Evolutionary conservation across 768 basidiomycete genomes (phyloP).

Genomic region (Boletus rubropictus): DNA sequence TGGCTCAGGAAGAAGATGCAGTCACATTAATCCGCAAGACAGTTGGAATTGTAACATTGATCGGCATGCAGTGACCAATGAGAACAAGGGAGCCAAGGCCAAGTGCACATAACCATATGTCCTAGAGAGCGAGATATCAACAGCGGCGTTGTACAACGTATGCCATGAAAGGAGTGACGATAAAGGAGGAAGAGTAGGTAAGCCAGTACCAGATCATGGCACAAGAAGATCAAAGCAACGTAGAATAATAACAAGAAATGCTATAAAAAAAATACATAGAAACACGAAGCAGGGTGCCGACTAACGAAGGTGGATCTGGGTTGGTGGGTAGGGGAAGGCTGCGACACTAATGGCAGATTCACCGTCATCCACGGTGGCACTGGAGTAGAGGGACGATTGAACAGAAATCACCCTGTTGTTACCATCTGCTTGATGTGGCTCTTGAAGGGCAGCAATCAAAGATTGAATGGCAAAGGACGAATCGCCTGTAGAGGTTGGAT

Average conservation of each 20-base stretch:
- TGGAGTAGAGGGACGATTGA: conserved; percentile 44
- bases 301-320: conserved; percentile 10
- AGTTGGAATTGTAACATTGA: background rate
- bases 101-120: conserved; percentile 10
- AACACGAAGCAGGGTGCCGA: conserved; percentile 3
- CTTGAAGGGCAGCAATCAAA: conserved; percentile 63
- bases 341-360: conserved; percentile 25
- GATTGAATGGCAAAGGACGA: conserved; percentile 45
- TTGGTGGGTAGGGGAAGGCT: conserved; percentile 30
- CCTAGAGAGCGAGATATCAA: background rate
- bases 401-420: conserved; percentile 51
- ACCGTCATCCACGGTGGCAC: conserved; percentile 18
- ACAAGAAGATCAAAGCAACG: conserved; percentile 6
- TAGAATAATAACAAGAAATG: conserved; percentile 6
- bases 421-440: conserved; percentile 41
- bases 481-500: conserved; percentile 24
- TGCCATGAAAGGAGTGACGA: conserved; percentile 15
- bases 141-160: background rate
- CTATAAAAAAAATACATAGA: conserved; percentile 10
- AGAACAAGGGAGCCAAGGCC: background rate
- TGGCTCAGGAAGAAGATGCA: background rate
- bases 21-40: background rate
- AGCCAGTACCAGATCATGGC: conserved; percentile 15
- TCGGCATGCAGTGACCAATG: background rate
- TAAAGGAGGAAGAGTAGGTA: conserved; percentile 5